Percentiles rank a stretch among this genome's conserved stretches.
Conservation (phyloP, 129 eudicot genomes). For the Artemisia argyi region DNA sequence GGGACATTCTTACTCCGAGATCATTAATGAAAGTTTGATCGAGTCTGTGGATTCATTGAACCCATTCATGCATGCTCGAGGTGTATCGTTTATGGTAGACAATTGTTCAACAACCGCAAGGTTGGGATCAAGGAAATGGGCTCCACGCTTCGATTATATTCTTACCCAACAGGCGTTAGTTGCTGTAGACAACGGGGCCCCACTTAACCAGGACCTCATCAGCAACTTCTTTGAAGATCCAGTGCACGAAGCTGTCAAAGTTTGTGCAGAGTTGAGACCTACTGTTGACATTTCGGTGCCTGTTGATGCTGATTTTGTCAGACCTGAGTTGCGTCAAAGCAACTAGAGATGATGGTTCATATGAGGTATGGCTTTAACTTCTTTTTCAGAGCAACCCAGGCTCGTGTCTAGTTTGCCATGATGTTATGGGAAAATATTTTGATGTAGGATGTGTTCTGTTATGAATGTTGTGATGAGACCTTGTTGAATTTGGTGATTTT, state of each 20-base stretch:
- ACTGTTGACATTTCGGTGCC: constrained; percentile 93
- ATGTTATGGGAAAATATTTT: background rate
- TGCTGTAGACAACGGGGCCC: constrained; percentile 70
- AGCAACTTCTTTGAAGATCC: constrained; percentile 92
- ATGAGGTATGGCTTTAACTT: background rate
- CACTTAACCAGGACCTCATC: constrained; percentile 77
- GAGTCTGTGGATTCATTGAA: constrained; percentile 94
- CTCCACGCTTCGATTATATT: constrained; percentile 90
- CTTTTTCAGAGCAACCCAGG: constrained; percentile 3
- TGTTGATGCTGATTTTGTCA: constrained; percentile 92
- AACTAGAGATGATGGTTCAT: constrained; percentile 27
- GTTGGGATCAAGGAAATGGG: constrained; percentile 98
- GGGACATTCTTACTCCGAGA: constrained; percentile 97
- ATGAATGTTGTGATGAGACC: constrained; percentile 12
- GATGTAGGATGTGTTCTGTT: constrained; percentile 3
- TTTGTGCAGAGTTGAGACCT: constrained; percentile 96
- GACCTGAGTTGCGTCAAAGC: constrained; percentile 87
- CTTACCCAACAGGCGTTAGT: constrained; percentile 95
- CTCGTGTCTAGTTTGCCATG: background rate
- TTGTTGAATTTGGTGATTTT: constrained; percentile 16
- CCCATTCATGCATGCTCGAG: constrained; percentile 99
- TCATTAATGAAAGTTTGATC: constrained; percentile 90
- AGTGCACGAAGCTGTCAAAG: constrained; percentile 85
- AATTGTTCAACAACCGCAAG: constrained; percentile 96
- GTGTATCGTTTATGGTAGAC: constrained; percentile 97